Conservation (phyloP, 2,329 filamentous ascomycete genomes). For the Pyrenochaeta sp. region DNA sequence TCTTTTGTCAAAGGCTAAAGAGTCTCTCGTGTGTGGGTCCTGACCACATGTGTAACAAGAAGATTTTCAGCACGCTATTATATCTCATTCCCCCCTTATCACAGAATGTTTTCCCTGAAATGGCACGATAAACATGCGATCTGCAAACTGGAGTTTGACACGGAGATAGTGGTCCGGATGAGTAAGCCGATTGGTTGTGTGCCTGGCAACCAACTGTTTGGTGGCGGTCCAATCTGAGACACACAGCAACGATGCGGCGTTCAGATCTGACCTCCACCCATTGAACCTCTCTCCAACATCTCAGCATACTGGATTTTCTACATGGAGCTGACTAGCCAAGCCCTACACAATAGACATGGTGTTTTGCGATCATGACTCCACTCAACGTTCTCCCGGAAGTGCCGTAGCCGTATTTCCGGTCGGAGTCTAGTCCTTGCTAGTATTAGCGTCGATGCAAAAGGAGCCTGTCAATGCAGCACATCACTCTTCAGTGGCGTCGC, state of each 20-base stretch:
- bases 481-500: constrained; percentile 19
- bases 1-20: no score
- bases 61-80: no score
- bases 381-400: not conserved
- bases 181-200: constrained; percentile 20
- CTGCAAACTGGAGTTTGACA: not conserved
- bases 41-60: no score
- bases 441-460: not conserved
- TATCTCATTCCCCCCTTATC: no score
- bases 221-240: constrained; percentile 8
- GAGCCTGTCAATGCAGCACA: constrained; percentile 4
- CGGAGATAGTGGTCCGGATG: constrained; percentile 3
- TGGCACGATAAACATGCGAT: constrained; percentile 11
- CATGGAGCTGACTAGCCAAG: not conserved
- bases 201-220: constrained; percentile 9
- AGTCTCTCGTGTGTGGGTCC: not conserved
- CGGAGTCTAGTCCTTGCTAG: constrained; percentile 11
- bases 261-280: not conserved
- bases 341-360: not conserved
- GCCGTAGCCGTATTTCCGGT: constrained; percentile 3
- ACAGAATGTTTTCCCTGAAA: not conserved
- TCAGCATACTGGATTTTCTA: not conserved
- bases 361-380: not conserved
- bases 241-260: not conserved
- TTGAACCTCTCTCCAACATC: not conserved